A percentile compares a stretch with the other conserved stretches of the same genome.
Conservation (phyloP, 495 filamentous ascomycete species). For the Penicillium atrosanguineum region DNA sequence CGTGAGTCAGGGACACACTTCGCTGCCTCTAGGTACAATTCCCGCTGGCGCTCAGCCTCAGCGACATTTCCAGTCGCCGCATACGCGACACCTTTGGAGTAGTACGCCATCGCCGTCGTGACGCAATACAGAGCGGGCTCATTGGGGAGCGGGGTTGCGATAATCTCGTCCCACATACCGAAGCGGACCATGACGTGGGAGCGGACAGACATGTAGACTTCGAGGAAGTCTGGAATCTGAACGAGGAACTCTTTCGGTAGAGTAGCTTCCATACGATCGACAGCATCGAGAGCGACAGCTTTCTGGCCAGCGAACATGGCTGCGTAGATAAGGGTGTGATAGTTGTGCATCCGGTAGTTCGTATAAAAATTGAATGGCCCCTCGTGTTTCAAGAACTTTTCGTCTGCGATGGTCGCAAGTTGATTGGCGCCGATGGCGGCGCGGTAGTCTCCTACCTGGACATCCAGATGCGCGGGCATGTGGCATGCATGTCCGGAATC, state of each 20-base stretch:
- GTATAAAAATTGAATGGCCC: slow-evolving; percentile 61
- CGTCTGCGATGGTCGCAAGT: slow-evolving; percentile 54
- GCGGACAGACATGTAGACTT: slow-evolving; percentile 57
- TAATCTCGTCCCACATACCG: slow-evolving; percentile 59
- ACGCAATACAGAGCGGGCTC: slow-evolving; percentile 56
- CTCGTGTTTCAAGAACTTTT: slow-evolving; percentile 48
- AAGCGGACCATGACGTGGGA: slow-evolving; percentile 64
- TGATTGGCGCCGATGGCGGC: slow-evolving; percentile 56
- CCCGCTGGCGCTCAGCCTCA: slow-evolving; percentile 42
- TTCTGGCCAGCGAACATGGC: slow-evolving; percentile 66
- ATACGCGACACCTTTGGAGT: slow-evolving; percentile 59
- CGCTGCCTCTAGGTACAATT: slow-evolving; percentile 43
- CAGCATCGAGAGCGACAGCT: slow-evolving; percentile 49
- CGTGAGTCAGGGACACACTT: slow-evolving; percentile 40
- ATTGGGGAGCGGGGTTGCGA: slow-evolving; percentile 41
- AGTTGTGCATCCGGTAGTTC: slow-evolving; percentile 61
- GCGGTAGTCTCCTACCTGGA: slow-evolving; percentile 61
- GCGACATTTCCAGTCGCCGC: slow-evolving; percentile 50
- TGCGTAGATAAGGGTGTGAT: slow-evolving; percentile 63
- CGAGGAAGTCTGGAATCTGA: slow-evolving; percentile 65
- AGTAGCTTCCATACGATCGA: slow-evolving; percentile 46
- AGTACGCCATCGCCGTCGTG: slow-evolving; percentile 58
- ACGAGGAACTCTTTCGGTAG: slow-evolving; percentile 55
- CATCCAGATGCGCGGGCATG: slow-evolving; percentile 67
- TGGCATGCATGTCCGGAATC: slow-evolving; percentile 64